Evolutionary conservation across 169 alveolate genomes (phyloP), one percentile per base, ranked within the genome.

Genomic region (Cryptosporidium meleagridis): DNA sequence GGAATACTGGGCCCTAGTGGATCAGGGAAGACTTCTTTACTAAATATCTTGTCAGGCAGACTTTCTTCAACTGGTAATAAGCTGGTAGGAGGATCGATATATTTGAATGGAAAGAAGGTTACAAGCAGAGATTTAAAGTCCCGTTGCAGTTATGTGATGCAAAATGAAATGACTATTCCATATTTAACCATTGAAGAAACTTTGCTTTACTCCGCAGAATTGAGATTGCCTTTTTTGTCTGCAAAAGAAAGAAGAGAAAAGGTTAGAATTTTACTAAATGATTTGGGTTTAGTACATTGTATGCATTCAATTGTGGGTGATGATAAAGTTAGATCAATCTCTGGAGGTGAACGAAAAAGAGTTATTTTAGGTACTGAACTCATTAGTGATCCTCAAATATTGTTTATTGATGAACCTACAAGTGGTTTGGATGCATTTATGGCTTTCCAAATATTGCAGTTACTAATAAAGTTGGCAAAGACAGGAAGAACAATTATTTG

Each of bases 321-420:
- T 75, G 93, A 85, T 58, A 45, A 70, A 33, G 75, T 86, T 18
- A 95, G 95, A 85, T 97, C 98, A 23, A 92, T 97, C 1, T 95
- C 98, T 0, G 98, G 98, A 12, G 99, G 99, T 23, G 98, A 97
- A 75, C 92, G 96, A 68, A 96, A 95, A 85, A 85, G 99, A 65
- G 94, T 95, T 35, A 94, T 97, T 18, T 94, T 97, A 6, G 98
- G 97, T 18, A 94, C 95, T 31, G 99, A 96, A 85, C 91, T 96
- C 53, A 94, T 97, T 16, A 93, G 94, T 67, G 95, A 96, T 85
- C 99, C 99, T 33, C 84, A 93, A 8, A 85, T 96, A 69, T 84
- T 97, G 29, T 85, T 96, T 86, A 89, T 97, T 67, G 99, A 96
- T 93, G 97, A 96, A 80, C 98, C 97, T 4, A 95, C 97, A 0